Evolutionary conservation across 108 stramenopile species (phyloP).

Genomic region (Cyclostephanos invisitatus): DNA sequence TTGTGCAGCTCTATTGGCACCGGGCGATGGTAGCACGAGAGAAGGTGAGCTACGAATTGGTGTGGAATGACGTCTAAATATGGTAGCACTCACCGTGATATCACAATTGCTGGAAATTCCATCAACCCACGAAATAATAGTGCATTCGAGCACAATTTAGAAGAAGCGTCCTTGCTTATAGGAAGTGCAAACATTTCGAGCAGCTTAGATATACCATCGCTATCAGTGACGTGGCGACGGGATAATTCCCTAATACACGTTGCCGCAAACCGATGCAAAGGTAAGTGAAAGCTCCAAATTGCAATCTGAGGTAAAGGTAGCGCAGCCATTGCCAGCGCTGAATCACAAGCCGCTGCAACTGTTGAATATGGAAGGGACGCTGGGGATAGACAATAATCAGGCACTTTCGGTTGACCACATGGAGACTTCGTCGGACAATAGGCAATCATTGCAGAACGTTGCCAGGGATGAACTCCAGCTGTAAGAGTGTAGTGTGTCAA

Average conservation of each 20-base stretch:
- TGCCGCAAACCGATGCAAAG: conserved; percentile 89
- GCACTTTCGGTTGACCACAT: conserved; percentile 23
- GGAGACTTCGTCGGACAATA: conserved; percentile 55
- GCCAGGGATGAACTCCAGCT: conserved; percentile 65
- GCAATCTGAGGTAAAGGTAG: conserved; percentile 78
- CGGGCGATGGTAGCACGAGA: not conserved
- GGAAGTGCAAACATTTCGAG: conserved; percentile 30
- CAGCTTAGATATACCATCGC: conserved; percentile 36
- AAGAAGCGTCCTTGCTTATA: conserved; percentile 20
- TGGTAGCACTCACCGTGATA: conserved; percentile 27
- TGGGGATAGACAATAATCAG: conserved; percentile 48
- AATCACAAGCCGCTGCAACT: conserved; percentile 58
- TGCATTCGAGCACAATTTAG: conserved; percentile 23
- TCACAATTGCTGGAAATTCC: conserved; percentile 79
- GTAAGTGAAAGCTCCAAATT: conserved; percentile 88
- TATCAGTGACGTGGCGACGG: conserved; percentile 49
- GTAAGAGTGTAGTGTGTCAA: conserved; percentile 63
- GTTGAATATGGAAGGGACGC: conserved; percentile 80
- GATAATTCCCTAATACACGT: conserved; percentile 75
- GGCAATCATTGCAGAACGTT: conserved; percentile 55
- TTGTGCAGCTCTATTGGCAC: conserved; percentile 61
- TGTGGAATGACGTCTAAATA: not conserved
- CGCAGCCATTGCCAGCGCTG: conserved; percentile 62
- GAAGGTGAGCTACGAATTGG: not conserved
- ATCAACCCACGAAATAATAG: conserved; percentile 73